Conservation (phyloP, 2,329 filamentous ascomycete genomes). For the Pseudocercospora fuligena region DNA sequence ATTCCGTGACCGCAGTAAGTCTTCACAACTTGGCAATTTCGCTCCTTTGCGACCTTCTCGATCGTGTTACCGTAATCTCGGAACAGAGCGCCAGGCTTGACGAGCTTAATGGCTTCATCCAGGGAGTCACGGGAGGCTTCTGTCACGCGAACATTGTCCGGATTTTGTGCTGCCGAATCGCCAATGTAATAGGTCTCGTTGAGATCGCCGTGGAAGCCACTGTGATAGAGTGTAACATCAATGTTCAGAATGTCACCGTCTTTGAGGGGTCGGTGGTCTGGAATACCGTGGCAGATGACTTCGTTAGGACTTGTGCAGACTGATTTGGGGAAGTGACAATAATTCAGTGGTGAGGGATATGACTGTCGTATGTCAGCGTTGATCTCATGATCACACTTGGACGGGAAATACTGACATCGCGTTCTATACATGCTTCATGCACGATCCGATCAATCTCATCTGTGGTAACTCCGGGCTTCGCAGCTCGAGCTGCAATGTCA, state of each 20-base stretch:
- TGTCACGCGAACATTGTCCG: constrained; percentile 86
- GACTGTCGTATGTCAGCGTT: constrained; percentile 60
- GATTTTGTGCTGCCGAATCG: constrained; percentile 79
- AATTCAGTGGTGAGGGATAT: constrained; percentile 93
- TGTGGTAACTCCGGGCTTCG: constrained; percentile 90
- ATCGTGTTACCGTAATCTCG: constrained; percentile 93
- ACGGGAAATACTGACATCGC: constrained; percentile 68
- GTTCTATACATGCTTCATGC: constrained; percentile 91
- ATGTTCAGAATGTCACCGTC: constrained; percentile 98
- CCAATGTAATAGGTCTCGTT: constrained; percentile 99
- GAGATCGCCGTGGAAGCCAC: constrained; percentile 91
- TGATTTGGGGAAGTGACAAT: constrained; percentile 95
- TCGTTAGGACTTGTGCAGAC: constrained; percentile 97
- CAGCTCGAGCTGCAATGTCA: constrained; percentile 83
- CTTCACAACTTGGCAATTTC: constrained; percentile 86
- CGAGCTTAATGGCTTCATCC: constrained; percentile 85
- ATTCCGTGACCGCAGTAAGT: constrained; percentile 97
- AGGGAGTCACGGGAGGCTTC: constrained; percentile 89
- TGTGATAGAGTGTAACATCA: constrained; percentile 92
- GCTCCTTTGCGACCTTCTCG: constrained; percentile 88
- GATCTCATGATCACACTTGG: background rate
- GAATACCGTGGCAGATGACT: constrained; percentile 98
- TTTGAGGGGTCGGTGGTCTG: constrained; percentile 81
- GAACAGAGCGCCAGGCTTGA: constrained; percentile 92
- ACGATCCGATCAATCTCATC: constrained; percentile 94